Percentiles rank a stretch among this genome's conserved stretches.
These are phyloP conservation scores for Fusarium pseudograminearum DNA, from an alignment of 2,329 filamentous ascomycete species.

Conservation along the genomic window DNA sequence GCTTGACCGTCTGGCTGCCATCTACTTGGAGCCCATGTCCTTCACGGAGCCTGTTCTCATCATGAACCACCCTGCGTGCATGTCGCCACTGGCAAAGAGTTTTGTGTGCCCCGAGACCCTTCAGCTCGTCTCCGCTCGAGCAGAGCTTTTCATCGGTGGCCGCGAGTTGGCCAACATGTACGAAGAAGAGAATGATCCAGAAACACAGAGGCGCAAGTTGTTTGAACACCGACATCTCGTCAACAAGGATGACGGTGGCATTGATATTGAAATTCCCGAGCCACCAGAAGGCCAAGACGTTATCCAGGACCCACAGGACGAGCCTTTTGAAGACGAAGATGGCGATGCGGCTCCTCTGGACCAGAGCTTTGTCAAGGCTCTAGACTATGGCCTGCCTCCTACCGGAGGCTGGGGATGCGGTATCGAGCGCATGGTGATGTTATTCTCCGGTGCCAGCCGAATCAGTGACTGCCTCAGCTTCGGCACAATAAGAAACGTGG, in stretches of 20 bases:
- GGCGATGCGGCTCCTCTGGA: slow-evolving; percentile 67
- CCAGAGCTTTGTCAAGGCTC: slow-evolving; percentile 83
- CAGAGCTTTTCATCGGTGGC: slow-evolving; percentile 84
- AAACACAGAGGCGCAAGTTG: slow-evolving; percentile 88
- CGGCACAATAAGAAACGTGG: slow-evolving; percentile 81
- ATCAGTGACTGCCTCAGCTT: slow-evolving; percentile 92
- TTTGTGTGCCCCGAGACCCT: slow-evolving; percentile 75
- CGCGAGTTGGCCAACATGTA: slow-evolving; percentile 96
- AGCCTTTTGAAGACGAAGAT: slow-evolving; percentile 54
- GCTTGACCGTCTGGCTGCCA: slow-evolving; percentile 82
- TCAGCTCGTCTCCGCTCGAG: slow-evolving; percentile 82
- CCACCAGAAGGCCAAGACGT: slow-evolving; percentile 12
- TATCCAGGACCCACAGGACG: slow-evolving; percentile 14
- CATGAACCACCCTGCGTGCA: slow-evolving; percentile 87
- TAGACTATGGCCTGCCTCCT: slow-evolving; percentile 92
- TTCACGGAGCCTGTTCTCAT: slow-evolving; percentile 80
- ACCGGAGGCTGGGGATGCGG: slow-evolving; percentile 98
- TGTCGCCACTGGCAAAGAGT: slow-evolving; percentile 92
- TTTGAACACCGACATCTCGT: slow-evolving; percentile 61
- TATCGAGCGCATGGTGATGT: slow-evolving; percentile 90
- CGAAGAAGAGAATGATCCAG: slow-evolving; percentile 96
- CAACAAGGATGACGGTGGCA: slow-evolving; percentile 51
- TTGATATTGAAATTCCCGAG: slow-evolving; percentile 47
- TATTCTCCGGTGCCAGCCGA: slow-evolving; percentile 81
- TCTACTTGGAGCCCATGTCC: slow-evolving; percentile 84